Base-by-base conservation (phyloP, 768 basidiomycete genomes). In the Tylopilus balloui region DNA sequence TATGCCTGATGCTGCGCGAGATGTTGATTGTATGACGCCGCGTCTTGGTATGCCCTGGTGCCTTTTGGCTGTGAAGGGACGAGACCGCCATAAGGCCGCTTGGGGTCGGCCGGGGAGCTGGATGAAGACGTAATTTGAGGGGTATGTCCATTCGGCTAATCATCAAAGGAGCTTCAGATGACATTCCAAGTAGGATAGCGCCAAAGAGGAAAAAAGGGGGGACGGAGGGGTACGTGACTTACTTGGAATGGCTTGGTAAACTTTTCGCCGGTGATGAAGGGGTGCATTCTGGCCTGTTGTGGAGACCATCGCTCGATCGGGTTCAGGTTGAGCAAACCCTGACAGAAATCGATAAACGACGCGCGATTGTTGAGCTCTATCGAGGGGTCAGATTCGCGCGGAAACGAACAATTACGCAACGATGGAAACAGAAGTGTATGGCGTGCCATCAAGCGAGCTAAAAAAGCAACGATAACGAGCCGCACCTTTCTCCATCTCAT, bases 261-360 rank as follows among this genome's bases (percentile, higher is more conserved):
- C 64, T 93, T 94, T 70, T 98, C 96, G 44, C 95, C 95, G 6
- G 93, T 96, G 58, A 99, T 96, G 71, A 98, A 99, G 2, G 96
- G 96, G 67, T 99, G 96, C 61, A 88, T 72, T 42, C 87, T 78
- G 32, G 96, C 96, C 69, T 99, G 94, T 62, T 96, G 92, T 21
- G 96, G 95, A 11, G 94, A 86, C 96, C 96, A 99, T 47, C 96
- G 79, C 50, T 91, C 88, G 47, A 95, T 83, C 15, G 96, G 95
- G 62, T 98, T 92, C 71, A 99, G 72, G 65, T 96, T 86, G 52
- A 99, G 76, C 19, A 98, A 76, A 28, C 96, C 96, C 66, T 89
- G 84, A 49, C 93, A 95, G 69, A 99, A 98, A 71, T 99, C 94
- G 69, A 97, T 91, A 71, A 99, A 97, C 13, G 95, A 88, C 41